Evolutionary conservation across 164 flowering plant species (phyloP), one percentile per base, ranked within the genome.

Genomic region (Macadamia integrifolia): DNA sequence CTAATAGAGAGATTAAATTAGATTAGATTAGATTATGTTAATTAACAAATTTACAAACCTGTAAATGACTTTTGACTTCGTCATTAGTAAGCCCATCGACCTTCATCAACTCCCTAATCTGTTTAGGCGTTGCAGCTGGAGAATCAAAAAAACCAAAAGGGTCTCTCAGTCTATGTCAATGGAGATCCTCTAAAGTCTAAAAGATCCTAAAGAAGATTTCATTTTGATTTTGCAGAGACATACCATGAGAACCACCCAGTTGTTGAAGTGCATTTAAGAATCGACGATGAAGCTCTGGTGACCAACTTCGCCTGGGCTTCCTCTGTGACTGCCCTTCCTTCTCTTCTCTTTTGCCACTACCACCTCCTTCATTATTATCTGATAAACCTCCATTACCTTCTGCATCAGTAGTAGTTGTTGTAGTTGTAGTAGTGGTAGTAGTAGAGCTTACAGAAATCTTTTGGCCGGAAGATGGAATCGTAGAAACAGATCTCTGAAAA

Each of bases 21-120:
- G 23, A 23, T 23, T 23, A 23, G 23, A 23, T 23, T 23, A 23
- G 23, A 23, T 23, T 23, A 43, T 1, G 43, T 48, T 3, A 12
- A 43, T 46, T 11, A 17, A 69, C 23, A 40, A 23, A 49, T 10
- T 43, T 2, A 79, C 83, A 29, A 68, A 93, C 98, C 95, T 93
- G 98, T 72, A 93, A 83, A 84, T 93, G 98, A 77, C 98, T 93
- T 75, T 93, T 93, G 58, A 93, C 95, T 83, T 93, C 98, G 70
- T 93, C 97, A 70, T 93, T 93, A 0, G 98, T 88, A 18, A 93
- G 96, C n/a, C 98, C 96, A 80, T 93, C 97, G 9, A 93, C 96
- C 78, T 88, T 91, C 97, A 93, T 93, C 62, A 91, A 65, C 73
- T 91, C 98, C 79, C 91, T 87, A 44, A 93, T 93, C 71, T 91